A percentile compares a stretch with the other conserved stretches of the same genome.
These are phyloP conservation scores for Trichomonascus vanleenenianus DNA, from an alignment of 805 yeast genomes.

Conservation along the genomic window DNA sequence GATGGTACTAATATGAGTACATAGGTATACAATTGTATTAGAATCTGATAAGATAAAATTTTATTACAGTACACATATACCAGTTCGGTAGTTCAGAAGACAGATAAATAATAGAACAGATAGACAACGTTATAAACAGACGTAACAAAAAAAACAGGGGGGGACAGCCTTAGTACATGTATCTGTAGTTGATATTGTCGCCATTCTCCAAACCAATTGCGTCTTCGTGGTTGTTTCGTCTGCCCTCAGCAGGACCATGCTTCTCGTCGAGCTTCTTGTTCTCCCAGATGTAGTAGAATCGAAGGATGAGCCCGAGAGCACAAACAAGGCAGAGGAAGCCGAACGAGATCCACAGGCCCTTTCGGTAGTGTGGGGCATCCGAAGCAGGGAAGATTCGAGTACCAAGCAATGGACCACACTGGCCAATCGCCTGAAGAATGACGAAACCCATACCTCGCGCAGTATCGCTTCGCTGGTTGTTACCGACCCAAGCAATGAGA, in stretches of 20 bases:
- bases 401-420: slow-evolving; percentile 26
- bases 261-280: slow-evolving; percentile 14
- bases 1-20: too few species aligned
- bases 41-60: too few species aligned
- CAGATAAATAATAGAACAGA: too few species aligned
- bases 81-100: too few species aligned
- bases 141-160: too few species aligned
- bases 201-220: slow-evolving; percentile 9
- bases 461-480: slow-evolving; percentile 25
- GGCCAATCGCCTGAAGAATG: slow-evolving; percentile 24
- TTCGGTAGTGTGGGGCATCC: slow-evolving; percentile 16
- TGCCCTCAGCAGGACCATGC: slow-evolving; percentile 12
- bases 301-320: slow-evolving; percentile 8
- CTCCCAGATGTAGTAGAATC: slow-evolving; percentile 9
- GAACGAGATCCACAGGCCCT: slow-evolving; percentile 19
- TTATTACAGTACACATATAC: too few species aligned
- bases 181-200: slow-evolving; percentile 13
- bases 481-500: slow-evolving; percentile 20
- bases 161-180: slow-evolving; percentile 10
- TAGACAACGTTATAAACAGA: too few species aligned
- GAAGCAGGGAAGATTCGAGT: slow-evolving; percentile 21
- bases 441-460: slow-evolving; percentile 25
- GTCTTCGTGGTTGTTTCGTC: slow-evolving; percentile 1
- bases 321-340: slow-evolving; percentile 13
- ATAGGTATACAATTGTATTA: too few species aligned